These are phyloP conservation scores for Haplosporangium sp. DNA, from an alignment of 371 early-diverging fungal species.

Conservation along the genomic window DNA sequence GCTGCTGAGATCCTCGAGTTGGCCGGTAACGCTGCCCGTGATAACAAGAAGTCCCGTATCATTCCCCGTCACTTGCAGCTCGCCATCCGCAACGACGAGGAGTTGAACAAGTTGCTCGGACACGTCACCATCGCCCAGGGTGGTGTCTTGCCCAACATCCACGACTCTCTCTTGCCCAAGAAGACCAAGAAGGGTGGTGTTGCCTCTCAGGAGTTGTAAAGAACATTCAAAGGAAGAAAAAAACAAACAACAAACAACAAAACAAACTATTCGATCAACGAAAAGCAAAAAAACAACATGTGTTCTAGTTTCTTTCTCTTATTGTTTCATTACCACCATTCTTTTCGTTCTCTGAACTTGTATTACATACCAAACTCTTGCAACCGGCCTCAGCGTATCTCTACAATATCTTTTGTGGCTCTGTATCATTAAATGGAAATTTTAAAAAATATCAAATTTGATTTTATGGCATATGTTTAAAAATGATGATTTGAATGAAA, in stretches of 20 bases:
- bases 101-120: constrained; percentile 94
- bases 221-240: constrained; percentile 20
- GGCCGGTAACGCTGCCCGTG: constrained; percentile 96
- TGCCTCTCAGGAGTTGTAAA: constrained; percentile 61
- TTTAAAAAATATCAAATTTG: neutral
- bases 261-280: constrained; percentile 11
- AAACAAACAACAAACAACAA: neutral
- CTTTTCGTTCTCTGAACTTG: constrained; percentile 33
- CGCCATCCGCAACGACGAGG: constrained; percentile 97
- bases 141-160: constrained; percentile 92
- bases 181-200: constrained; percentile 79
- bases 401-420: constrained; percentile 25
- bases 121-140: constrained; percentile 91
- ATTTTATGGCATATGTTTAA: neutral
- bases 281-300: constrained; percentile 2
- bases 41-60: constrained; percentile 96
- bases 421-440: constrained; percentile 34
- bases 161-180: constrained; percentile 77
- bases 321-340: constrained; percentile 22
- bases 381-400: constrained; percentile 25
- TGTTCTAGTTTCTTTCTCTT: constrained; percentile 18
- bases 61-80: constrained; percentile 92
- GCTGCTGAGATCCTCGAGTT: constrained; percentile 97
- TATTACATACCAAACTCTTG: constrained; percentile 35
- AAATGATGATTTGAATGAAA: no score